These are phyloP conservation scores for Dichomitus squalens DNA, from an alignment of 1,284 basidiomycete genomes.

Conservation along the genomic window DNA sequence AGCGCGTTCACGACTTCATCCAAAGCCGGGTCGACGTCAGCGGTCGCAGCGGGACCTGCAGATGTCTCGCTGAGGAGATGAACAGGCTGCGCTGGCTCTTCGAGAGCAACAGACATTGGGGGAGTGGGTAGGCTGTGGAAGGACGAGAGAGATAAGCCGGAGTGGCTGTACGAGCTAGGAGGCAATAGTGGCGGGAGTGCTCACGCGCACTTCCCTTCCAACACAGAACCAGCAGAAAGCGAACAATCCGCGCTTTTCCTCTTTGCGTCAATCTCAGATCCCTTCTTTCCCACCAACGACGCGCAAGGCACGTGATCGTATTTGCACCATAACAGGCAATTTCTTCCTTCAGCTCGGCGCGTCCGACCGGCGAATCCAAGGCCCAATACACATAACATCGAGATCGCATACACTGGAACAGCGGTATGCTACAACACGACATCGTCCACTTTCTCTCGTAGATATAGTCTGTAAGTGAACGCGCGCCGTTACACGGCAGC, in stretches of 20 bases:
- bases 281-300: constrained; percentile 19
- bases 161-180: constrained; percentile 14
- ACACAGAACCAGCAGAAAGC: constrained; percentile 20
- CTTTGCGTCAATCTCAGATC: constrained; percentile 13
- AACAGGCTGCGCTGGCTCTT: constrained; percentile 22
- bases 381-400: neutral
- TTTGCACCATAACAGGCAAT: constrained; percentile 4
- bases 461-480: constrained; percentile 9
- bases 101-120: constrained; percentile 33
- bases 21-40: constrained; percentile 12
- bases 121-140: constrained; percentile 14
- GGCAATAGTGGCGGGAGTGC: constrained; percentile 14
- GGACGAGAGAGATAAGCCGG: constrained; percentile 22
- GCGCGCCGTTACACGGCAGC: neutral
- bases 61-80: constrained; percentile 18
- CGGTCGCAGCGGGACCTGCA: constrained; percentile 1
- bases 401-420: constrained; percentile 1
- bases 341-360: neutral
- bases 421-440: constrained; percentile 11
- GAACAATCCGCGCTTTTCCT: constrained; percentile 23
- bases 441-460: neutral
- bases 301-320: constrained; percentile 24
- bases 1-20: constrained; percentile 7
- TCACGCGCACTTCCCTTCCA: constrained; percentile 21
- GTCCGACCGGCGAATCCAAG: neutral